Conservation (phyloP, 306 rosid genomes). For the Ormosia semicastrata region DNA sequence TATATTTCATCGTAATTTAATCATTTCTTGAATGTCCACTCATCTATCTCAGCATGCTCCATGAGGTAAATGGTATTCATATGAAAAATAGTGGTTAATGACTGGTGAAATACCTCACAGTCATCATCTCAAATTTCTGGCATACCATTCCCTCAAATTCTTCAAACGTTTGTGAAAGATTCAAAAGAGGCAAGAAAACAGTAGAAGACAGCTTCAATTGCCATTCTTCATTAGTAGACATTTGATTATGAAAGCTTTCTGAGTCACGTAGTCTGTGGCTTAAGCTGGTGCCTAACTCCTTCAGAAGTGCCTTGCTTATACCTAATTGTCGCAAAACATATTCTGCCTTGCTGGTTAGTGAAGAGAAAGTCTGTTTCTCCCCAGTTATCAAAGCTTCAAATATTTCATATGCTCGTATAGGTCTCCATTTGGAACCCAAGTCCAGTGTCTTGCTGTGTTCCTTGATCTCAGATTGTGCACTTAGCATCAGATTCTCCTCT, state of each 20-base stretch:
- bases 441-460: conserved; percentile 41
- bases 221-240: conserved; percentile 14
- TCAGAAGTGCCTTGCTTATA: conserved; percentile 36
- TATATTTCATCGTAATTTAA: too few species aligned
- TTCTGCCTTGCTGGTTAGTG: conserved; percentile 50
- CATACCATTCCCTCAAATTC: conserved; percentile 50
- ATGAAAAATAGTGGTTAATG: not conserved
- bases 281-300: conserved; percentile 38
- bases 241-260: conserved; percentile 6
- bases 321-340: conserved; percentile 54
- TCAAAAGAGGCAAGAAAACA: conserved; percentile 28
- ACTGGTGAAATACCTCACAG: conserved; percentile 48
- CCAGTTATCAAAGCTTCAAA: conserved; percentile 40
- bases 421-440: conserved; percentile 50
- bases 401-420: conserved; percentile 35
- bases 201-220: conserved; percentile 20
- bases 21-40: too few species aligned
- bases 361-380: conserved; percentile 41
- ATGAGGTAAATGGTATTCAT: not conserved
- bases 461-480: conserved; percentile 40
- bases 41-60: not conserved
- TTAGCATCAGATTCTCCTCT: conserved; percentile 47
- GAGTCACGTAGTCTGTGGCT: conserved; percentile 28
- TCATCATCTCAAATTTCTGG: conserved; percentile 42
- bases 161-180: conserved; percentile 31